Conservation (phyloP, 768 basidiomycete species). For the Leccinum boreale region DNA sequence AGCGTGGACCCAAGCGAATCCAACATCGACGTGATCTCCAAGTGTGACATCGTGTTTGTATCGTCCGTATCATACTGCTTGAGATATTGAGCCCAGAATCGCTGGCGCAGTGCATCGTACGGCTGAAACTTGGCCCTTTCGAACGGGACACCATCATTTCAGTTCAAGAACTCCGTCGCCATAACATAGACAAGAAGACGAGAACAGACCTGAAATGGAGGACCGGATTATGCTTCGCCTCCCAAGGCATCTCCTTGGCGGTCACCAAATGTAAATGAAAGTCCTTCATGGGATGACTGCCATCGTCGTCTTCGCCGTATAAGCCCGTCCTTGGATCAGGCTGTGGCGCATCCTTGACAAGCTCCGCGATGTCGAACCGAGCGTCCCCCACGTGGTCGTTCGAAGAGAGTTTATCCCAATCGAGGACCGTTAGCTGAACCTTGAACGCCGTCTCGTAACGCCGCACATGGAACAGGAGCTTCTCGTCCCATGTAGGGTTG, state of each 20-base stretch:
- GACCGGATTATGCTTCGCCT: slow-evolving; percentile 65
- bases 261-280: slow-evolving; percentile 63
- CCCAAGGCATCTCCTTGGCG: slow-evolving; percentile 66
- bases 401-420: slow-evolving; percentile 92
- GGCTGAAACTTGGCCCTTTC: slow-evolving; percentile 90
- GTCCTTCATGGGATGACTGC: slow-evolving; percentile 59
- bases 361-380: slow-evolving; percentile 63
- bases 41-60: slow-evolving; percentile 63
- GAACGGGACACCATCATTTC: slow-evolving; percentile 1
- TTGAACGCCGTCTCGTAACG: slow-evolving; percentile 79
- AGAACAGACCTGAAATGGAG: slow-evolving; percentile 58
- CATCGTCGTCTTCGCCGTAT: slow-evolving; percentile 35
- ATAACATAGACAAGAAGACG: neutral
- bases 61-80: slow-evolving; percentile 90
- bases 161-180: neutral
- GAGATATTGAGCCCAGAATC: slow-evolving; percentile 88
- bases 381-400: slow-evolving; percentile 90
- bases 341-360: slow-evolving; percentile 65
- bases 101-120: slow-evolving; percentile 85
- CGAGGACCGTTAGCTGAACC: slow-evolving; percentile 79
- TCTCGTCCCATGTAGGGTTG: slow-evolving; percentile 93
- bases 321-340: slow-evolving; percentile 55
- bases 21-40: slow-evolving; percentile 92
- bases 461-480: slow-evolving; percentile 91
- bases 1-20: slow-evolving; percentile 96